Evolutionary conservation across 495 filamentous ascomycete genomes (phyloP).

Genomic region (Evernia prunastri): DNA sequence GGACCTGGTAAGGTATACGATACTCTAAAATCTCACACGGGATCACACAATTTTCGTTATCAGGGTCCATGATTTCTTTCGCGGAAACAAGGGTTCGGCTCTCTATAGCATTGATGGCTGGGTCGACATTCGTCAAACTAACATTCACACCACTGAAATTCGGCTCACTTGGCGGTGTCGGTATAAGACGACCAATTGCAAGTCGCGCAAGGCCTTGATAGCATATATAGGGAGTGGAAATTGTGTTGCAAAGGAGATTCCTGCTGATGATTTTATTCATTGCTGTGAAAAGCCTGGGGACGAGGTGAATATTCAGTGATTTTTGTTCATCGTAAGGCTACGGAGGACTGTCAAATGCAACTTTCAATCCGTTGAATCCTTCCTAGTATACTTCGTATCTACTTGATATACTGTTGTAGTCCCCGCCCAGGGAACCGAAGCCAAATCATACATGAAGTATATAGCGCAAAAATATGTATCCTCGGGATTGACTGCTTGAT

Average conservation of each 20-base stretch:
- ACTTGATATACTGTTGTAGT: not conserved
- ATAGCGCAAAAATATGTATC: not conserved
- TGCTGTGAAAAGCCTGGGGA: not conserved
- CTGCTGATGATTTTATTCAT: not conserved
- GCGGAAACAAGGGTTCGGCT: not conserved
- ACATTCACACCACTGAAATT: not conserved
- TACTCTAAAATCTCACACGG: not conserved
- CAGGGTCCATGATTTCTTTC: not conserved
- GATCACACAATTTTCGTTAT: not conserved
- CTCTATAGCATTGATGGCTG: not conserved
- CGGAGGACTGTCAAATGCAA: not conserved
- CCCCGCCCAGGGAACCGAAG: not conserved
- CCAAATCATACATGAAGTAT: not conserved
- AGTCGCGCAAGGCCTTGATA: not conserved
- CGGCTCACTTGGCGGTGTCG: too few species aligned
- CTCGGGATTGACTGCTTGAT: not conserved
- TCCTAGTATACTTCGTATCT: not conserved
- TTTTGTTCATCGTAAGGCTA: not conserved
- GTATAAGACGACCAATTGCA: not conserved
- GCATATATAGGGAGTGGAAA: not conserved
- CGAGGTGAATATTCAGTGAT: not conserved
- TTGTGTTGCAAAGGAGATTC: not conserved
- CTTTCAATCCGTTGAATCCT: not conserved
- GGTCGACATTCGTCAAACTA: too few species aligned
- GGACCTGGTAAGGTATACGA: not conserved